Evolutionary conservation across 139 green algal species (phyloP).

Genomic region (Monoraphidium neglectum): DNA sequence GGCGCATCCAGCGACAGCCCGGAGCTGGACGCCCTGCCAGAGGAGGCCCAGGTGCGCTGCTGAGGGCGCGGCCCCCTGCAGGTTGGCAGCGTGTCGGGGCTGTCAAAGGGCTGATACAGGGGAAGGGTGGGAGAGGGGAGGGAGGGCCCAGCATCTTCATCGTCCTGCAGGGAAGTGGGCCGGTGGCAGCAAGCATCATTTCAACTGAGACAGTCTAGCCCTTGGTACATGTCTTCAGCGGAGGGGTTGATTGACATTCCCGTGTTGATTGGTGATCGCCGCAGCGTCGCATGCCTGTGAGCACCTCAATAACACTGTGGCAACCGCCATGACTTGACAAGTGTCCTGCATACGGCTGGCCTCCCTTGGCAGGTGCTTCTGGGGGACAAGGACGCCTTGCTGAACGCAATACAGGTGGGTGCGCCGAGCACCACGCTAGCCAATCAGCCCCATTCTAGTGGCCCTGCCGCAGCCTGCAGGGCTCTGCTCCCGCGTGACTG

Average conservation of each 20-base stretch:
- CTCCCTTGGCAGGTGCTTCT: constrained; percentile 34
- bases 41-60: constrained; percentile 49
- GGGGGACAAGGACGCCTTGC: constrained; percentile 55
- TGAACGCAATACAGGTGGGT: no score
- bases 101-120: not conserved
- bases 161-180: not conserved
- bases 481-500: no score
- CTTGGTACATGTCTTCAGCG: not conserved
- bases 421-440: no score
- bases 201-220: not conserved
- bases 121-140: not conserved
- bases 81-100: constrained; percentile 2
- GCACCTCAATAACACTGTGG: no score
- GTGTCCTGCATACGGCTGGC: no score
- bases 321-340: no score
- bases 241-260: no score
- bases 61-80: constrained; percentile 61
- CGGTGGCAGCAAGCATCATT: not conserved
- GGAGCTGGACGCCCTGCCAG: constrained; percentile 49
- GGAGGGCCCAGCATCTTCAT: not conserved
- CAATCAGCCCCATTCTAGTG: not conserved
- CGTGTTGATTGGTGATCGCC: no score
- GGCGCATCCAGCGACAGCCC: constrained; percentile 45
- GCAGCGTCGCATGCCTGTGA: no score
- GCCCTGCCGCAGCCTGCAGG: no score